A percentile compares a stretch with the other conserved stretches of the same genome.
These are phyloP conservation scores for Ogataea polymorpha DNA, from an alignment of 805 yeast genomes.

Conservation along the genomic window DNA sequence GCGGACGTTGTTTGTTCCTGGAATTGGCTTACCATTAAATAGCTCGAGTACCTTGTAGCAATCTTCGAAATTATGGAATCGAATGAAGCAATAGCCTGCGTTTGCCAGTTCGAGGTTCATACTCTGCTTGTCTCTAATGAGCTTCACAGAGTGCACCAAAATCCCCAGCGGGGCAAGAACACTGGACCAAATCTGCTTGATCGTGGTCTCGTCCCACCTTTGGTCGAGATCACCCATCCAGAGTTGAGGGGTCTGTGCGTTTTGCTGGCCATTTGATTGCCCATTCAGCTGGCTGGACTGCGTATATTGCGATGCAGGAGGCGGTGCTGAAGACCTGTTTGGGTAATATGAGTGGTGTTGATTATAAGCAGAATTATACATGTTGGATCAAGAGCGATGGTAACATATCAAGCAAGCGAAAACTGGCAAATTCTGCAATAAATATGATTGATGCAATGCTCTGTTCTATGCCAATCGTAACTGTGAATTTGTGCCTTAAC, in stretches of 20 bases:
- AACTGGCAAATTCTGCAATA: not conserved
- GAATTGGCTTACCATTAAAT: slow-evolving; percentile 64
- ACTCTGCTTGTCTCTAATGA: slow-evolving; percentile 62
- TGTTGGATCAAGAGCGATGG: slow-evolving; percentile 3
- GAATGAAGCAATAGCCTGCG: slow-evolving; percentile 81
- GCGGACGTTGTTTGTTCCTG: slow-evolving; percentile 53
- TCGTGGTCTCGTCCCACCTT: slow-evolving; percentile 70
- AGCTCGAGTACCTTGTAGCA: slow-evolving; percentile 65
- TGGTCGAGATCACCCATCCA: slow-evolving; percentile 95
- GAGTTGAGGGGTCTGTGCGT: slow-evolving; percentile 39
- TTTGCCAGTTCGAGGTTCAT: slow-evolving; percentile 36
- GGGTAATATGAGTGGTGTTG: slow-evolving; percentile 3
- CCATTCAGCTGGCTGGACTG: not conserved
- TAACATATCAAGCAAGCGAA: slow-evolving; percentile 5
- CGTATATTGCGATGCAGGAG: not conserved
- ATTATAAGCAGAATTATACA: slow-evolving; percentile 4
- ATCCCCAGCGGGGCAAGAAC: slow-evolving; percentile 54
- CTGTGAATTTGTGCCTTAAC: not conserved
- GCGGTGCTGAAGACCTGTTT: not conserved
- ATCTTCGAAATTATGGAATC: slow-evolving; percentile 56
- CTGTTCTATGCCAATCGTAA: not conserved
- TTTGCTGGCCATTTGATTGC: slow-evolving; percentile 3
- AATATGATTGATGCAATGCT: not conserved
- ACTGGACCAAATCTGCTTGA: slow-evolving; percentile 65
- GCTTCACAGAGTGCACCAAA: slow-evolving; percentile 49